Percentiles rank a stretch among this genome's conserved stretches.
Evolutionary conservation across 2,329 filamentous ascomycete genomes (phyloP).

Genomic region (Juglanconis sp.): DNA sequence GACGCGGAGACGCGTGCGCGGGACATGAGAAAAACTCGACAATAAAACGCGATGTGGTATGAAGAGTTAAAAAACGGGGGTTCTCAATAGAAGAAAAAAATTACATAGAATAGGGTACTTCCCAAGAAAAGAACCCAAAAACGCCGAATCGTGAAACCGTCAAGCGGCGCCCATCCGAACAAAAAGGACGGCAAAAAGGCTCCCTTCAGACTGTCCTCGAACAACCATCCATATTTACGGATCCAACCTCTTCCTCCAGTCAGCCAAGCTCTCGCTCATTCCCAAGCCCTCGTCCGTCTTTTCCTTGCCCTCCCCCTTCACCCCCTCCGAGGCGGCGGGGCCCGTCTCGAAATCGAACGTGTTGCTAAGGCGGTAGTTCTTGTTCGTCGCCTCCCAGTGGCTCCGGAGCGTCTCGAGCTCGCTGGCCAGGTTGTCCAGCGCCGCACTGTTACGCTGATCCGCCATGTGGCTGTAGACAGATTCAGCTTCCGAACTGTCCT

Average conservation of each 20-base stretch:
- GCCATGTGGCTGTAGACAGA: constrained; percentile 60
- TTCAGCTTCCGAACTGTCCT: constrained; percentile 58
- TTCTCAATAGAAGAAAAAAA: not conserved
- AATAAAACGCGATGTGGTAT: too few relatives aligned
- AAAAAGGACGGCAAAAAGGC: not conserved
- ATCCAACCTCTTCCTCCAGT: constrained; percentile 78
- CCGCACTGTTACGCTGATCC: constrained; percentile 57
- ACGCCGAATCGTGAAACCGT: constrained; percentile 16
- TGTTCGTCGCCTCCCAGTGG: constrained; percentile 95
- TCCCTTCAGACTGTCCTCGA: not conserved
- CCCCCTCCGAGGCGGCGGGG: constrained; percentile 9
- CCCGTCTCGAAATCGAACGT: constrained; percentile 76
- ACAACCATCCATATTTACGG: constrained; percentile 34
- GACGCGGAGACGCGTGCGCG: too few relatives aligned
- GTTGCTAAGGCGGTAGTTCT: constrained; percentile 87
- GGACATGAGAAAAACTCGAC: too few relatives aligned
- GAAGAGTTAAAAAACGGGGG: too few relatives aligned
- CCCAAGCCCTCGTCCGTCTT: constrained; percentile 35
- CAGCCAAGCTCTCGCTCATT: constrained; percentile 69
- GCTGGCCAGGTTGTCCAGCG: constrained; percentile 84
- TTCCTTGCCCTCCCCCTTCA: constrained; percentile 35
- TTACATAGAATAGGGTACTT: constrained; percentile 14
- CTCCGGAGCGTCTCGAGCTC: constrained; percentile 87
- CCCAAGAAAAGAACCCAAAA: constrained; percentile 5
- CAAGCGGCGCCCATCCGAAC: not conserved